These are phyloP conservation scores for Fraxinus floribunda DNA, from an alignment of 305 asterid genomes.

Conservation along the genomic window DNA sequence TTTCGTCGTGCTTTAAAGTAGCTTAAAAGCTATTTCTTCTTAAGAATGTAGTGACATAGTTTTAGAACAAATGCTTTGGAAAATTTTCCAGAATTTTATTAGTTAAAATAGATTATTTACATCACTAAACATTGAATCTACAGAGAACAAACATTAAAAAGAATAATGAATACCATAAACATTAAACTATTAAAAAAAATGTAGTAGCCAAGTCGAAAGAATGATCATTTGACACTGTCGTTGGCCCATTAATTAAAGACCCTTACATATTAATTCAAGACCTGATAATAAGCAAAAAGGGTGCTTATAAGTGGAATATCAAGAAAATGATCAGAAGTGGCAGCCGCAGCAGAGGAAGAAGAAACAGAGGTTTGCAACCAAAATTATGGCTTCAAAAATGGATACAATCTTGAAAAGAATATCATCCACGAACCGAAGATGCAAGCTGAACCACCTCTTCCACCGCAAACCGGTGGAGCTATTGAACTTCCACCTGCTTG, in stretches of 20 bases:
- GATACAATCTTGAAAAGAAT: constrained; percentile 70
- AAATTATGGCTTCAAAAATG: constrained; percentile 54
- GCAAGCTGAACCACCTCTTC: constrained; percentile 63
- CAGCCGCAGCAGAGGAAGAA: constrained; percentile 87
- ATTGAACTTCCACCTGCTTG: constrained; percentile 53
- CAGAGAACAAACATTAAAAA: neutral
- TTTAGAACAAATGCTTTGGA: neutral
- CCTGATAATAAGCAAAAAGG: neutral
- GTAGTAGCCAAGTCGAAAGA: neutral
- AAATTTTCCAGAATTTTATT: neutral
- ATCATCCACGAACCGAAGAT: constrained; percentile 62
- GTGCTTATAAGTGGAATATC: constrained; percentile 5
- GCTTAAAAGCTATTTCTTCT: neutral
- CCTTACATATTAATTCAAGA: neutral
- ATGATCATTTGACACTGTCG: neutral
- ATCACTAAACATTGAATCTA: neutral
- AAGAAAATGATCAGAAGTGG: constrained; percentile 44
- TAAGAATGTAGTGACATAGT: neutral
- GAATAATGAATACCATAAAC: neutral
- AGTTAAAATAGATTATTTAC: constrained; percentile 20
- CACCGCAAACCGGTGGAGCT: constrained; percentile 55
- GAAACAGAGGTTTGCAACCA: constrained; percentile 57
- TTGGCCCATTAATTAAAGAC: neutral
- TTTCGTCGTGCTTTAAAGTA: neutral
- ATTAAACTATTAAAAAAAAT: neutral